These are phyloP conservation scores for Cyberlindnera euphorbiae DNA, from an alignment of 805 yeast species.

Conservation along the genomic window DNA sequence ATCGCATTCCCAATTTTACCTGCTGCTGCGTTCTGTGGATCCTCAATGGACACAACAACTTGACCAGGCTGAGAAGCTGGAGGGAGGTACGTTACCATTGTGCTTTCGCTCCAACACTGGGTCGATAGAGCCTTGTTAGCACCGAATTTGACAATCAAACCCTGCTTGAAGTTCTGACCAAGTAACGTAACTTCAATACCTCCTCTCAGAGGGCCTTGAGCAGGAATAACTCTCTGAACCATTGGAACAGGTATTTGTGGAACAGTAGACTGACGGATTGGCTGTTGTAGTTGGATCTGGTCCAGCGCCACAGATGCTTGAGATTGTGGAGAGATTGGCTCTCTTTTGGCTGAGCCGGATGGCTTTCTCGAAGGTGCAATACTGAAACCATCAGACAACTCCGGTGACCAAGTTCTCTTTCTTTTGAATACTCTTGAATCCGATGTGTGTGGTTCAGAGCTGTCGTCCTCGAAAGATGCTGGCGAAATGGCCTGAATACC, in stretches of 20 bases:
- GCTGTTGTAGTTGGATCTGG: slow-evolving; percentile 8
- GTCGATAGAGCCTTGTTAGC: slow-evolving; percentile 73
- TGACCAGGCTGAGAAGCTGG: slow-evolving; percentile 90
- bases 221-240: slow-evolving; percentile 86
- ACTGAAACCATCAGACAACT: slow-evolving; percentile 32
- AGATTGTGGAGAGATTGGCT: slow-evolving; percentile 39
- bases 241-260: slow-evolving; percentile 11
- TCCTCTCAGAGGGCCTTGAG: slow-evolving; percentile 93
- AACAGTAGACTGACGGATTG: neutral
- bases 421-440: slow-evolving; percentile 41
- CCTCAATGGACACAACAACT: slow-evolving; percentile 80
- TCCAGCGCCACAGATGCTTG: slow-evolving; percentile 28
- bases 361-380: slow-evolving; percentile 32
- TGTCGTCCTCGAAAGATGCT: slow-evolving; percentile 56
- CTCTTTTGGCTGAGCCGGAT: slow-evolving; percentile 35
- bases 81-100: slow-evolving; percentile 90
- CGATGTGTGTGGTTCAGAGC: slow-evolving; percentile 44
- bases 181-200: slow-evolving; percentile 92
- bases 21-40: slow-evolving; percentile 32
- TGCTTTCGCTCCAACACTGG: slow-evolving; percentile 93
- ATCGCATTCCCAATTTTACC: slow-evolving; percentile 31
- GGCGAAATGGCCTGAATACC: slow-evolving; percentile 45
- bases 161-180: slow-evolving; percentile 83
- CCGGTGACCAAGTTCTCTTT: slow-evolving; percentile 38
- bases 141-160: slow-evolving; percentile 83